These are phyloP conservation scores for Pestalotiopsis sp. DNA, from an alignment of 2,329 filamentous ascomycete genomes.

Conservation along the genomic window DNA sequence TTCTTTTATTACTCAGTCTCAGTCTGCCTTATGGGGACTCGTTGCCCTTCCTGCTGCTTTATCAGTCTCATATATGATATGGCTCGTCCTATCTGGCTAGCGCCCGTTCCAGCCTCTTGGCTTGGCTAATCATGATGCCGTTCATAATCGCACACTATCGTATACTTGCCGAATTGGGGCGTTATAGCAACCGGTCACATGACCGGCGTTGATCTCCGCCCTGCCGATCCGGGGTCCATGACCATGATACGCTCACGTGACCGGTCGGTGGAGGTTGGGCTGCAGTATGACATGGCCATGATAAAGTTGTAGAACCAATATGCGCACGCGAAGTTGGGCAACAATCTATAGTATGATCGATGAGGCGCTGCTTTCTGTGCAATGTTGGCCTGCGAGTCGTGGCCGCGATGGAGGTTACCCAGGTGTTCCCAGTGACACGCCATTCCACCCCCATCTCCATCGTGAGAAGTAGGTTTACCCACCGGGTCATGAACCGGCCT, in stretches of 20 bases:
- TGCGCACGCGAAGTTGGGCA: neutral
- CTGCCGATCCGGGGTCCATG: neutral
- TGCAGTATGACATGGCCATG: neutral
- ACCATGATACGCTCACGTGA: constrained; percentile 3
- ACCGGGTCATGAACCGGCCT: neutral
- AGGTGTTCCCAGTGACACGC: neutral
- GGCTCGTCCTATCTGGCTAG: neutral
- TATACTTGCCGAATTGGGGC: neutral
- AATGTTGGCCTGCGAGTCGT: neutral
- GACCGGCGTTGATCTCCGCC: neutral
- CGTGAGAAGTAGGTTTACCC: neutral
- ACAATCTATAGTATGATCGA: neutral
- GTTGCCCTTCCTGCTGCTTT: neutral
- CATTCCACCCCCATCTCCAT: neutral
- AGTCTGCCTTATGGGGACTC: neutral
- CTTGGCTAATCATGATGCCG: neutral
- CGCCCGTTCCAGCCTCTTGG: neutral
- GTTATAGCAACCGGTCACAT: neutral
- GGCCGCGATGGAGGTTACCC: neutral
- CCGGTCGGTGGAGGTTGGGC: neutral
- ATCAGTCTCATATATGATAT: neutral
- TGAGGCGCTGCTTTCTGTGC: neutral
- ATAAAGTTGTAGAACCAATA: neutral
- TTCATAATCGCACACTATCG: neutral
- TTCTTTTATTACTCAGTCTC: neutral